Evolutionary conservation across 148 eudicot species (phyloP).

Genomic region (Pharnaceum exiguum): DNA sequence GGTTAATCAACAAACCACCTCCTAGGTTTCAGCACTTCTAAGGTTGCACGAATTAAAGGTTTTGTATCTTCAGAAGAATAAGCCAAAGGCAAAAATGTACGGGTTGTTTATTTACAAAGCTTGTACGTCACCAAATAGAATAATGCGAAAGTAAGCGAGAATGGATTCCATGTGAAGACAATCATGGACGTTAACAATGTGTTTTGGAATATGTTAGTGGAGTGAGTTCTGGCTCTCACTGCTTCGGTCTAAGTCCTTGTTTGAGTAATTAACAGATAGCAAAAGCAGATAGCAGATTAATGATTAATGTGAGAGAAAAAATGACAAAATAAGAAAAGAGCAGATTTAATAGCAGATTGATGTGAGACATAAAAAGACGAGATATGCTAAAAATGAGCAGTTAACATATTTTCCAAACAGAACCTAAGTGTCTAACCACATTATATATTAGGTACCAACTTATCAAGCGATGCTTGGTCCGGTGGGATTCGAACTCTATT

Average conservation of each 20-base stretch:
- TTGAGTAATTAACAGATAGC: not conserved
- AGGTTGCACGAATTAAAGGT: constrained; percentile 6
- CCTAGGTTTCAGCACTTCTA: constrained; percentile 21
- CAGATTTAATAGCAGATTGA: too few species aligned
- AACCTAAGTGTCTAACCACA: too few species aligned
- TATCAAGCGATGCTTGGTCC: too few species aligned
- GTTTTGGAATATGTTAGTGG: constrained; percentile 6
- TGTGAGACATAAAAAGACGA: too few species aligned
- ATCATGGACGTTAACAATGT: constrained; percentile 20
- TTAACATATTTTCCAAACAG: too few species aligned
- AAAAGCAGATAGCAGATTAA: too few species aligned
- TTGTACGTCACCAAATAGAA: constrained; percentile 5
- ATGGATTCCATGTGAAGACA: constrained; percentile 37
- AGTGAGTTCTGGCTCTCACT: not conserved
- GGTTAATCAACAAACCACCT: constrained; percentile 2
- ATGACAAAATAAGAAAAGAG: too few species aligned
- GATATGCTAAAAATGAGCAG: too few species aligned
- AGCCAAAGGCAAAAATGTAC: not conserved
- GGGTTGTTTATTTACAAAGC: not conserved
- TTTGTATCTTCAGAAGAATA: not conserved
- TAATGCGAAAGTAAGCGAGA: constrained; percentile 6
- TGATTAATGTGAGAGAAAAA: too few species aligned
- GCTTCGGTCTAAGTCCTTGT: not conserved
- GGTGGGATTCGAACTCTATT: too few species aligned
- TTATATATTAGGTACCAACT: too few species aligned